Evolutionary conservation across 2,329 filamentous ascomycete genomes (phyloP).

Genomic region (Byssochlamys sp.): DNA sequence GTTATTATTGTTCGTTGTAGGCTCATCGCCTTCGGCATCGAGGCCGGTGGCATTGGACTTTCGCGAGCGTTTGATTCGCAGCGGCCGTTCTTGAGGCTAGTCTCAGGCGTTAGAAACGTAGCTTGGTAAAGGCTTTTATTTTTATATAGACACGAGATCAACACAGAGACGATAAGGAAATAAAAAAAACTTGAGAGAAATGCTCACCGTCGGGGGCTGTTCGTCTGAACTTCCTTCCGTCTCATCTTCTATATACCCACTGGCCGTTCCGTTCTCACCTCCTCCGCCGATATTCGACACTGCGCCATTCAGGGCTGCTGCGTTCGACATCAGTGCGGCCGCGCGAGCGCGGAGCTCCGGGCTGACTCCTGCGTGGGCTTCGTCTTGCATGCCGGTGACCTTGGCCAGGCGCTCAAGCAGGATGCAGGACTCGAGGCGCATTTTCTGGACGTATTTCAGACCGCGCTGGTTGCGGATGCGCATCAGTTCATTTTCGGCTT

Average conservation of each 20-base stretch:
- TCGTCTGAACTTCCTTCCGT: conserved; percentile 37
- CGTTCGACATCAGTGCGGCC: conserved; percentile 21
- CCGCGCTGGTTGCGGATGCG: conserved; percentile 69
- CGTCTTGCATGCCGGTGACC: conserved; percentile 34
- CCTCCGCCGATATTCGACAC: conserved; percentile 5
- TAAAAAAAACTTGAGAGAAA: not conserved
- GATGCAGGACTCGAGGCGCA: conserved; percentile 55
- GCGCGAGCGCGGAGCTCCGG: conserved; percentile 30
- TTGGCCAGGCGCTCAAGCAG: conserved; percentile 33
- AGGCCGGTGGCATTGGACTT: conserved; percentile 24
- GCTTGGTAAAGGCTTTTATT: not conserved
- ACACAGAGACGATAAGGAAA: not conserved
- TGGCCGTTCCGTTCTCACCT: conserved; percentile 10
- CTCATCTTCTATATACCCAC: conserved; percentile 29
- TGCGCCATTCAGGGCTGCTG: conserved; percentile 15
- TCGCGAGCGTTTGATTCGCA: conserved; percentile 35
- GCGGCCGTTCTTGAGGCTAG: conserved; percentile 39
- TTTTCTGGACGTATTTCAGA: conserved; percentile 78
- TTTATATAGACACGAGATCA: not conserved
- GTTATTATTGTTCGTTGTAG: conserved; percentile 7
- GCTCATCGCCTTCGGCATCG: conserved; percentile 16
- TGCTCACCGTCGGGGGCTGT: conserved; percentile 33
- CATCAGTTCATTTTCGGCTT: conserved; percentile 78
- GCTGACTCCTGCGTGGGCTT: conserved; percentile 23
- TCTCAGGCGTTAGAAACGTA: not conserved